phyloP scores from a whole-genome alignment of 2,329 filamentous ascomycete genomes.

The Colletotrichum tanaceti region DNA sequence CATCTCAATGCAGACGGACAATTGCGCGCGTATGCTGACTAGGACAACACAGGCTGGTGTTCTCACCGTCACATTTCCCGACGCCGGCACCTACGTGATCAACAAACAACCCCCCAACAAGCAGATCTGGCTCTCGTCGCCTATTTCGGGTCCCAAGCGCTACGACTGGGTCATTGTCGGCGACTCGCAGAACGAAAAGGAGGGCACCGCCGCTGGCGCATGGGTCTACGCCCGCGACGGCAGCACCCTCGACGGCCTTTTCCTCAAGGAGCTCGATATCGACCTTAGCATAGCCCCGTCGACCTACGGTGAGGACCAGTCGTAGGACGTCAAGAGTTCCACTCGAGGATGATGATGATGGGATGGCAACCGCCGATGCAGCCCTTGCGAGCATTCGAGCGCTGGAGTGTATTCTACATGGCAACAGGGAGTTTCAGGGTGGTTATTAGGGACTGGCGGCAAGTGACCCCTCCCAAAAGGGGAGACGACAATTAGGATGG shows the following conservation, averaged over 20 bases:
- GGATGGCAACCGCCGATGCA: neutral
- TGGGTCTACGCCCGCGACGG: conserved; percentile 93
- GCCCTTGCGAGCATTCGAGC: neutral
- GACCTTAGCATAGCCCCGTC: conserved; percentile 58
- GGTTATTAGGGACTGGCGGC: conserved; percentile 5
- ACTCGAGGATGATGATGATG: neutral
- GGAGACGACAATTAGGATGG: neutral
- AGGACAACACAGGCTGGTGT: conserved; percentile 76
- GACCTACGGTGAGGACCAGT: conserved; percentile 39
- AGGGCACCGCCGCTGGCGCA: conserved; percentile 76
- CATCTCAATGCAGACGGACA: conserved; percentile 39
- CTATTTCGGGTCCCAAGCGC: conserved; percentile 89
- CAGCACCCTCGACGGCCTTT: conserved; percentile 76
- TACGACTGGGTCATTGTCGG: conserved; percentile 87
- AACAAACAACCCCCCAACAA: conserved; percentile 99
- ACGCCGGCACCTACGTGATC: conserved; percentile 86
- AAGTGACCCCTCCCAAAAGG: neutral
- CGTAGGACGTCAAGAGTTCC: conserved; percentile 19
- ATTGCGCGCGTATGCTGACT: conserved; percentile 9
- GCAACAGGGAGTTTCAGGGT: conserved; percentile 33
- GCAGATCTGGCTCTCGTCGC: conserved; percentile 96
- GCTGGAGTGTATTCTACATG: conserved; percentile 34
- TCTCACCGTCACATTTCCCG: conserved; percentile 77
- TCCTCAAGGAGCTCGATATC: conserved; percentile 81
- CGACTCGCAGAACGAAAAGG: conserved; percentile 82